Conservation (phyloP, 2,329 filamentous ascomycete species). For the Monilinia aucupariae region DNA sequence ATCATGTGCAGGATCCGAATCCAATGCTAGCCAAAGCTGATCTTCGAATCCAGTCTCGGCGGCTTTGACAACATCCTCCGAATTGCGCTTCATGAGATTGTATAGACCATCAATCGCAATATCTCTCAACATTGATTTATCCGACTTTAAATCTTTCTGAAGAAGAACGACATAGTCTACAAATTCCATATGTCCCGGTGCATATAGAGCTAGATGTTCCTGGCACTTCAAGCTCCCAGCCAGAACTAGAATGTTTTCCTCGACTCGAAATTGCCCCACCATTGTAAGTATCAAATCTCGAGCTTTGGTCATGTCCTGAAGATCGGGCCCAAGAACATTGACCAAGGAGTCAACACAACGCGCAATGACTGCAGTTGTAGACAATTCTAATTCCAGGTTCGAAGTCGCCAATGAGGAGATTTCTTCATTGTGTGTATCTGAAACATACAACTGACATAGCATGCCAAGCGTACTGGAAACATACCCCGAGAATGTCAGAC, state of each 20-base stretch:
- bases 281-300: constrained; percentile 85
- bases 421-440: constrained; percentile 86
- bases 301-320: constrained; percentile 89
- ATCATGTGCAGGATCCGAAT: constrained; percentile 68
- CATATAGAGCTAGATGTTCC: constrained; percentile 89
- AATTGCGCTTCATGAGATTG: constrained; percentile 90
- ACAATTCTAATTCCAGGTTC: constrained; percentile 81
- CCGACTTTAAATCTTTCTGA: constrained; percentile 70
- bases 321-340: constrained; percentile 90
- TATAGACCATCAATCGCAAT: constrained; percentile 84
- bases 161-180: constrained; percentile 74
- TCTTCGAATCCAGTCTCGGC: constrained; percentile 79
- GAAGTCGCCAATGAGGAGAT: constrained; percentile 74
- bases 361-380: constrained; percentile 75
- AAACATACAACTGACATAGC: constrained; percentile 86
- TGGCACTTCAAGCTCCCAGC: constrained; percentile 75
- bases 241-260: constrained; percentile 64
- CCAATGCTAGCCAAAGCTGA: constrained; percentile 83
- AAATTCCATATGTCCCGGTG: constrained; percentile 81
- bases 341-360: constrained; percentile 92
- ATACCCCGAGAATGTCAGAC: constrained; percentile 84
- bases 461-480: constrained; percentile 89
- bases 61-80: constrained; percentile 71
- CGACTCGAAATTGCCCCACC: constrained; percentile 74
- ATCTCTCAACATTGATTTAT: constrained; percentile 64